phyloP scores from a whole-genome alignment of 768 basidiomycete genomes.

The Leccinum boreale region DNA sequence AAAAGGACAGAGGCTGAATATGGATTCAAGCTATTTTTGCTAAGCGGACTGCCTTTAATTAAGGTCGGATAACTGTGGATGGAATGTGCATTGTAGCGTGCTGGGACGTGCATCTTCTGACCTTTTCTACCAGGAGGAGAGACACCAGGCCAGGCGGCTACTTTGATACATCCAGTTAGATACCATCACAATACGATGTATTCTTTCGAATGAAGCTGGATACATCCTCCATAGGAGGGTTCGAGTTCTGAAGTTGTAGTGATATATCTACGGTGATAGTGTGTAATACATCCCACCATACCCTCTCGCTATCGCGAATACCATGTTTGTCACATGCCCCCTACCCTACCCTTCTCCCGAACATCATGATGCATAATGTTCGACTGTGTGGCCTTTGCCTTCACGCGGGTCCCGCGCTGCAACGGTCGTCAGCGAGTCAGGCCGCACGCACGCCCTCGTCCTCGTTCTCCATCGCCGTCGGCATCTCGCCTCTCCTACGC shows the following conservation, averaged over 20 bases:
- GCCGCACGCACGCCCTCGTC: background rate
- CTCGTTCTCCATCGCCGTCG: background rate
- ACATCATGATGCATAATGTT: background rate
- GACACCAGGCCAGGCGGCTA: background rate
- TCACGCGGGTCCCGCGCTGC: background rate
- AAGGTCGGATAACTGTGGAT: conserved; percentile 19
- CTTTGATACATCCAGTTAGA: background rate
- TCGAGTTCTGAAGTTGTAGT: background rate
- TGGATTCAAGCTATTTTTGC: conserved; percentile 3
- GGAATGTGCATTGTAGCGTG: background rate
- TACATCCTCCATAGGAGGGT: background rate
- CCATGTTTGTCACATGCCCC: background rate
- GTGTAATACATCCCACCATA: background rate
- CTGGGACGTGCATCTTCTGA: conserved; percentile 17
- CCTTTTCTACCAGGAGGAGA: conserved; percentile 13
- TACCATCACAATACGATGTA: background rate
- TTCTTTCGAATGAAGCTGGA: background rate
- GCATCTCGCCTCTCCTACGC: background rate
- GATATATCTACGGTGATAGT: background rate
- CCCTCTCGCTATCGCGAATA: background rate
- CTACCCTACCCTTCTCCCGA: background rate
- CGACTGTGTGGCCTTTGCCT: background rate
- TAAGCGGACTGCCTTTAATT: conserved; percentile 13
- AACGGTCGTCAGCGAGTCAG: background rate
- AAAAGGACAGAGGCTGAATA: conserved; percentile 14